A percentile compares a stretch with the other conserved stretches of the same genome.
These are phyloP conservation scores for Neostapfia colusana DNA, from an alignment of 176 grass and related monocot genomes.

Conservation along the genomic window DNA sequence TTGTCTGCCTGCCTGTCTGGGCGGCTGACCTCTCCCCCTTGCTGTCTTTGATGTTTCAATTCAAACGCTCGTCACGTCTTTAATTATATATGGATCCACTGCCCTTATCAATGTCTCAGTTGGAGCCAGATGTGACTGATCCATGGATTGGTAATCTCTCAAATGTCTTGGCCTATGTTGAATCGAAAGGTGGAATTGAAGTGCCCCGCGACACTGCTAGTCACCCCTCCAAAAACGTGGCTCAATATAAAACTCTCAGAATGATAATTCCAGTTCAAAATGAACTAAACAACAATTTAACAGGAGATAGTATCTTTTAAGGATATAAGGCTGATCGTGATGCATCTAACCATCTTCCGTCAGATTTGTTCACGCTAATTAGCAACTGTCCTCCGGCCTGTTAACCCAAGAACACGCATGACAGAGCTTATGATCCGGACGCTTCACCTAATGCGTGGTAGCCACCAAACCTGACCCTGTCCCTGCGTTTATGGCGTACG, in stretches of 20 bases:
- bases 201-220: no score
- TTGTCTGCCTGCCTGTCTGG: not conserved
- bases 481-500: not conserved
- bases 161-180: no score
- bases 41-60: not conserved
- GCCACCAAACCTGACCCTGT: constrained; percentile 24
- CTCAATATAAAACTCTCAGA: no score
- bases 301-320: no score
- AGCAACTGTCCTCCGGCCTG: not conserved
- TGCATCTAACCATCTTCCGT: not conserved
- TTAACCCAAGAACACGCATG: not conserved
- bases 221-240: not conserved
- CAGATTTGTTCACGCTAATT: no score
- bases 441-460: constrained; percentile 6
- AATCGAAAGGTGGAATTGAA: no score
- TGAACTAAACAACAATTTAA: no score
- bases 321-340: not conserved
- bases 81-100: not conserved
- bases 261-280: no score
- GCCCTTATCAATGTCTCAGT: not conserved
- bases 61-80: not conserved
- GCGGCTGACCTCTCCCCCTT: not conserved
- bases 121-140: not conserved
- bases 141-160: not conserved
- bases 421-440: constrained; percentile 5